These are phyloP conservation scores for Naganishia albida DNA, from an alignment of 1,284 basidiomycete genomes.

Conservation along the genomic window DNA sequence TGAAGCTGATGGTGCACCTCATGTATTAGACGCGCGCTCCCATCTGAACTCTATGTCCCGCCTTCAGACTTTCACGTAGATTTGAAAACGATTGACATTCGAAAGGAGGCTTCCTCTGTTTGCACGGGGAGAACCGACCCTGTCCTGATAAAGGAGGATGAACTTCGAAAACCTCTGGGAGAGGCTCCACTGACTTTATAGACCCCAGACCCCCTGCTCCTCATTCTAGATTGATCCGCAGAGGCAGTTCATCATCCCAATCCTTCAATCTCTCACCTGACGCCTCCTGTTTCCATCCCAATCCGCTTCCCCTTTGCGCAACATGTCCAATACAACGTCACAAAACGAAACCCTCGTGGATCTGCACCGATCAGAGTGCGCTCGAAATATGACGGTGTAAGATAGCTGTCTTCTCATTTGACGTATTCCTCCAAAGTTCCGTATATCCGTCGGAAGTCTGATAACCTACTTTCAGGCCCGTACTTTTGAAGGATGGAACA, in stretches of 20 bases:
- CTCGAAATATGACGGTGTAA: constrained; percentile 2
- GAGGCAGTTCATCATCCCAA: neutral
- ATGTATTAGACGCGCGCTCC: too few relatives aligned
- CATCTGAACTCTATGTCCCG: too few relatives aligned
- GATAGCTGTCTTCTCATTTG: neutral
- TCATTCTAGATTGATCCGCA: too few relatives aligned
- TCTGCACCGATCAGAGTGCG: neutral
- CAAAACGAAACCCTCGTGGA: neutral
- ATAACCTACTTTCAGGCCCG: neutral
- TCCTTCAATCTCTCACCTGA: neutral
- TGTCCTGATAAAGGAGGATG: too few relatives aligned
- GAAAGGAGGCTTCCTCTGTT: too few relatives aligned
- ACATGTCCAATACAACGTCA: neutral
- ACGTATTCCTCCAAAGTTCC: neutral
- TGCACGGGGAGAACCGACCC: too few relatives aligned
- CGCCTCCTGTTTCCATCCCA: neutral
- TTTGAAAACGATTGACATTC: too few relatives aligned
- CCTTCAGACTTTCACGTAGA: too few relatives aligned
- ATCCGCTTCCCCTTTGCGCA: neutral
- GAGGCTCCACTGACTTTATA: too few relatives aligned
- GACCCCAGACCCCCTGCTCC: too few relatives aligned
- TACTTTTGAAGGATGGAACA: neutral
- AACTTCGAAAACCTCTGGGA: too few relatives aligned
- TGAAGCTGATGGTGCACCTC: too few relatives aligned
- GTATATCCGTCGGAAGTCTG: neutral